Conservation (phyloP, 192 early-diverging fungal species). For the Pecoramyces ruminantium region DNA sequence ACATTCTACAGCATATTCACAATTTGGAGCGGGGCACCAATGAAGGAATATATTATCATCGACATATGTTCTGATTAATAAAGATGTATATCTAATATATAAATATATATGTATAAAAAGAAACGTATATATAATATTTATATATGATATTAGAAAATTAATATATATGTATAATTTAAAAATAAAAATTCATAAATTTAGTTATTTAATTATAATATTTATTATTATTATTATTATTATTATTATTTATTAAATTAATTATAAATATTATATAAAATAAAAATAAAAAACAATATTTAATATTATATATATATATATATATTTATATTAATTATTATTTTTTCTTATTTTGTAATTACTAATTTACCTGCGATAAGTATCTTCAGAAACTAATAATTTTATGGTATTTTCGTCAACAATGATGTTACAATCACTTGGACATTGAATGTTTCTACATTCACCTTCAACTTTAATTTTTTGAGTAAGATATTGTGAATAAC, state of each 20-base stretch:
- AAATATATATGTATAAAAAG: not conserved
- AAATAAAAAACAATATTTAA: too few relatives aligned
- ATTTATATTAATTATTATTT: too few relatives aligned
- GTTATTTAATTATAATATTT: too few relatives aligned
- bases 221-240: too few relatives aligned
- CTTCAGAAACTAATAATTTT: conserved; percentile 37
- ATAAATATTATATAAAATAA: too few relatives aligned
- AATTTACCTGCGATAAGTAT: conserved; percentile 44
- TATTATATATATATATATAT: too few relatives aligned
- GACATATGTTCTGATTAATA: conserved; percentile 80
- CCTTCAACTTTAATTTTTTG: conserved; percentile 80
- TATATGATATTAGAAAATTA: too few relatives aligned
- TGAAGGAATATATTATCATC: conserved; percentile 63
- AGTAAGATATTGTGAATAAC: conserved; percentile 68
- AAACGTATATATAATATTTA: too few relatives aligned
- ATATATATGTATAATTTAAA: too few relatives aligned
- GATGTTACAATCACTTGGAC: conserved; percentile 58
- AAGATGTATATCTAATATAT: conserved; percentile 42
- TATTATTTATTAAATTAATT: too few relatives aligned
- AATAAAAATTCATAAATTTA: too few relatives aligned
- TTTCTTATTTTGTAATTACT: too few relatives aligned
- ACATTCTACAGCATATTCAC: conserved; percentile 88
- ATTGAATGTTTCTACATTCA: conserved; percentile 73
- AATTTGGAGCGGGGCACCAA: conserved; percentile 95
- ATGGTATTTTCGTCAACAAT: conserved; percentile 74